Conservation (phyloP, 2,329 filamentous ascomycete genomes). For the Neopestalotiopsis clavispora region DNA sequence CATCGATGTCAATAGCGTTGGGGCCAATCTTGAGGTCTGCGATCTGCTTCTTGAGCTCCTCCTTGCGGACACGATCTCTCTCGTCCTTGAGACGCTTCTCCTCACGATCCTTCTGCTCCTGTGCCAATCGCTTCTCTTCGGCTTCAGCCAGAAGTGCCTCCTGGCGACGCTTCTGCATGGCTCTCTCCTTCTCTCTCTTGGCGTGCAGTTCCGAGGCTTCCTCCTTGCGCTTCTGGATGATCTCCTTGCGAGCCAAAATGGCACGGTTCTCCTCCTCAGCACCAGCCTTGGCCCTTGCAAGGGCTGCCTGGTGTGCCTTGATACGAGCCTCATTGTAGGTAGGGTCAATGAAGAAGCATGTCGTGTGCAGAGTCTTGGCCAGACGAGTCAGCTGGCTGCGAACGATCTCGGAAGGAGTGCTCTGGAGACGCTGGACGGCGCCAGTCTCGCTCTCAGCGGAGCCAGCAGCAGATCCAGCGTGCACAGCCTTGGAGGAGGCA, state of each 20-base stretch:
- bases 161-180: slow-evolving; percentile 82
- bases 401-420: slow-evolving; percentile 96
- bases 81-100: slow-evolving; percentile 85
- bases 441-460: slow-evolving; percentile 86
- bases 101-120: slow-evolving; percentile 91
- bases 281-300: slow-evolving; percentile 82
- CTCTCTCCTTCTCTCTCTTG: slow-evolving; percentile 89
- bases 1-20: slow-evolving; percentile 76
- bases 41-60: slow-evolving; percentile 91
- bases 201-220: slow-evolving; percentile 88
- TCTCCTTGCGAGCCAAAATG: slow-evolving; percentile 81
- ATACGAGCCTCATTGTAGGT: slow-evolving; percentile 82
- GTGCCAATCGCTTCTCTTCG: slow-evolving; percentile 85
- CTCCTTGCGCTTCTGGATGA: slow-evolving; percentile 97
- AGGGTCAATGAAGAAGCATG: slow-evolving; percentile 94
- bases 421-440: slow-evolving; percentile 93
- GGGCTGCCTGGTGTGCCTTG: slow-evolving; percentile 78
- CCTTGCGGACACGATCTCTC: slow-evolving; percentile 86
- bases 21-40: slow-evolving; percentile 89
- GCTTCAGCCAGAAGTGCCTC: slow-evolving; percentile 89
- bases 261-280: slow-evolving; percentile 91
- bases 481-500: slow-evolving; percentile 91
- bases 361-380: slow-evolving; percentile 88
- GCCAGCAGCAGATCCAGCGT: slow-evolving; percentile 81
- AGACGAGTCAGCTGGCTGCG: slow-evolving; percentile 92